Evolutionary conservation across 1,139 yeast species (phyloP), one percentile per base, ranked within the genome.

Genomic region (Kodamaea derodonti): DNA sequence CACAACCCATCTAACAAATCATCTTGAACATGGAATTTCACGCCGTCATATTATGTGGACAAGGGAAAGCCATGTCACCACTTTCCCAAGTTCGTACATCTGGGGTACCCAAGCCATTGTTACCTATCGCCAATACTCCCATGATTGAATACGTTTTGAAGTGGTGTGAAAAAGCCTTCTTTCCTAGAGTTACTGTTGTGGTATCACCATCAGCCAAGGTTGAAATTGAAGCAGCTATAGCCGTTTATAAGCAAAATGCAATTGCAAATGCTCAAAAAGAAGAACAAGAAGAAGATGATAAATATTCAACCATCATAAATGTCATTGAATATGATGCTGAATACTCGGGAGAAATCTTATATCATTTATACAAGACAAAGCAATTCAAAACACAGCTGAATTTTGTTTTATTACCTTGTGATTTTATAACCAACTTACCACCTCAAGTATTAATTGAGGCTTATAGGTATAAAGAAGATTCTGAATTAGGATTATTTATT

Each of bases 91-190:
- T 69, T 27, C 62, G 76, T 34, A 59, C 71, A 7, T 69, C 82
- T 1, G 90, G 94, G 7, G 54, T 75, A 9, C 78, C 95, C 4
- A 92, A 92, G 62, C 94, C 97, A 0, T 64, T 90, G 36, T 61
- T 94, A 33, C 97, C 98, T 2, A 71, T 94, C 29, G 97, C 94
- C 12, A 90, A 90, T 56, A 73, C 75, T 49, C 95, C 97, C n/a
- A 80, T 92, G 85, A 66, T 94, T 31, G 82, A 82, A 47, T 84
- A 87, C 52, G 95, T 85, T 3, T 68, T 94, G 30, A 90, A 84
- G 46, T 94, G 97, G 97, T 88, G 97, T 67, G 87, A 82, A 50
- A 72, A 73, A 52, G 97, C 95, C 2, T 82, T 83, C 41, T 84
- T 86, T 54, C 74, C 77, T 27, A 75, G 72, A 37, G 69, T 70